A percentile compares a stretch with the other conserved stretches of the same genome.
These are phyloP conservation scores for Cnidoscolus chayamansa DNA, from an alignment of 441 rosid species.

Conservation along the genomic window DNA sequence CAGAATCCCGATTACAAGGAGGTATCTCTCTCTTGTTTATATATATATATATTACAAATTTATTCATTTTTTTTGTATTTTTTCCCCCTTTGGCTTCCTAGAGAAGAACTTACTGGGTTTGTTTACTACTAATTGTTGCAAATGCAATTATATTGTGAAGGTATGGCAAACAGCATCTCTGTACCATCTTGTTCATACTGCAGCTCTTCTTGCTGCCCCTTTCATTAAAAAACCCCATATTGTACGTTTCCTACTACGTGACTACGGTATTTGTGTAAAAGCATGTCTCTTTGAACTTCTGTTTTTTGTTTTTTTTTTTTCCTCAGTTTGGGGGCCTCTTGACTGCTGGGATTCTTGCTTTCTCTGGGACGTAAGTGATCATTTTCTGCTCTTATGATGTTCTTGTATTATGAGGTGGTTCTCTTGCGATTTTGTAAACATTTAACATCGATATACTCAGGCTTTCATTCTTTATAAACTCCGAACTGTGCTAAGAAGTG, in stretches of 20 bases:
- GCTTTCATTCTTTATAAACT: constrained; percentile 11
- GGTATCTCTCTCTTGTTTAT: constrained; percentile 33
- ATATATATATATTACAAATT: background rate
- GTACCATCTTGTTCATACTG: constrained; percentile 90
- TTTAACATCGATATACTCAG: background rate
- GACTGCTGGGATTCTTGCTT: constrained; percentile 75
- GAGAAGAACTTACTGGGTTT: background rate
- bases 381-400: constrained; percentile 10
- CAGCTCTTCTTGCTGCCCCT: constrained; percentile 84
- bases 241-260: constrained; percentile 38
- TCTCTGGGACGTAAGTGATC: constrained; percentile 83
- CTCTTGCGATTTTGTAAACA: background rate
- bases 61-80: background rate
- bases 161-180: constrained; percentile 96
- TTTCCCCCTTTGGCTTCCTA: background rate
- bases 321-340: constrained; percentile 84
- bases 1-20: constrained; percentile 71
- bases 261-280: background rate
- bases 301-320: constrained; percentile 10
- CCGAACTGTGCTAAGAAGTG: background rate
- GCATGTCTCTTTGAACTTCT: background rate
- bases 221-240: constrained; percentile 57
- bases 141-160: constrained; percentile 31
- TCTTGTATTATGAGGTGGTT: background rate
- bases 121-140: background rate